Evolutionary conservation across 371 early-diverging fungal species (phyloP).

Genomic region (Rhizopus microsporus): DNA sequence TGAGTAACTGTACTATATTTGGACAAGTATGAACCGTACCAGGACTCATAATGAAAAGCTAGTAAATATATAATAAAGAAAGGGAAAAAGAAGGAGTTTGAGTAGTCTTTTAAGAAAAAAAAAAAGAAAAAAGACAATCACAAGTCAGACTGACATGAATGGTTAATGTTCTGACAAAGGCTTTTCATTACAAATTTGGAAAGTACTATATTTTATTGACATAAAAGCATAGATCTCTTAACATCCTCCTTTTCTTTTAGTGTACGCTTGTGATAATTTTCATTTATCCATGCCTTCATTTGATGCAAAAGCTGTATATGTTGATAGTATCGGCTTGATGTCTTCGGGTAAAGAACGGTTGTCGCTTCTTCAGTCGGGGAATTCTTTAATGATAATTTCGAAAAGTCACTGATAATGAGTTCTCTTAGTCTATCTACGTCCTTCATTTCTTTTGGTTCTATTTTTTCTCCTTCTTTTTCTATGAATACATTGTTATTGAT

Average conservation of each 20-base stretch:
- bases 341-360: background rate
- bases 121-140: background rate
- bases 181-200: slow-evolving; percentile 5
- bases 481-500: slow-evolving; percentile 1
- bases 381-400: slow-evolving; percentile 17
- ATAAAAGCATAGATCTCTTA: background rate
- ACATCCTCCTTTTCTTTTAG: background rate
- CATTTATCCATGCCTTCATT: slow-evolving; percentile 23
- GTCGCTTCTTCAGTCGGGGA: background rate
- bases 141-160: background rate
- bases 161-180: background rate
- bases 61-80: slow-evolving; percentile 13
- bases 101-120: background rate
- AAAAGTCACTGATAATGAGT: slow-evolving; percentile 20
- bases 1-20: background rate
- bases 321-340: background rate
- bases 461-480: slow-evolving; percentile 2
- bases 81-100: slow-evolving; percentile 2
- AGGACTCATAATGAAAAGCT: slow-evolving; percentile 1
- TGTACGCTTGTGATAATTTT: slow-evolving; percentile 11
- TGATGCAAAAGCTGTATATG: slow-evolving; percentile 18
- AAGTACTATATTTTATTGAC: slow-evolving; percentile 7
- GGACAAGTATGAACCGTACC: background rate
- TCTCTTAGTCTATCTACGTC: slow-evolving; percentile 8
- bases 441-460: background rate